Percentiles rank a stretch among this genome's conserved stretches.
phyloP scores from a whole-genome alignment of 2,329 filamentous ascomycete genomes.

The Colletotrichum navitas region DNA sequence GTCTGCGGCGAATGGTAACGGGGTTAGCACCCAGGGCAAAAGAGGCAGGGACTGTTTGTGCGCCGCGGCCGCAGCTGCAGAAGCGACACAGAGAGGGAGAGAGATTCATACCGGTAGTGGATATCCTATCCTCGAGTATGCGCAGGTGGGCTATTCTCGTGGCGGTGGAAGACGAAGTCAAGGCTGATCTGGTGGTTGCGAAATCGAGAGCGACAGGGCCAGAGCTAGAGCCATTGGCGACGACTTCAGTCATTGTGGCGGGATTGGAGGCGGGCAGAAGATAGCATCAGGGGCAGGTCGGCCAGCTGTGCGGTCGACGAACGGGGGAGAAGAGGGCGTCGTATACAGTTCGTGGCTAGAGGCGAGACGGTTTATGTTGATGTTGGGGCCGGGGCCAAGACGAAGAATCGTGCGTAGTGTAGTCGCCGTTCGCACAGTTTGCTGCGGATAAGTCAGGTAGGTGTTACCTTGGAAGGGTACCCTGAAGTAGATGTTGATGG shows the following conservation, averaged over 20 bases:
- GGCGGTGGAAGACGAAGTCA: conserved; percentile 73
- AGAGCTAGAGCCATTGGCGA: conserved; percentile 51
- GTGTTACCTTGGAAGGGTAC: conserved; percentile 12
- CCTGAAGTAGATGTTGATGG: conserved; percentile 5
- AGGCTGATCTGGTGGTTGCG: conserved; percentile 60
- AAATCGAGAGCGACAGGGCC: conserved; percentile 63
- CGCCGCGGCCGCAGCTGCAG: background rate
- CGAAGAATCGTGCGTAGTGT: background rate
- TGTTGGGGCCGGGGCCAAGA: background rate
- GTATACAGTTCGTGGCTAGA: conserved; percentile 1
- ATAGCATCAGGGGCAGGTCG: conserved; percentile 40
- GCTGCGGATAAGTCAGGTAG: background rate
- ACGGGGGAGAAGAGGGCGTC: conserved; percentile 7
- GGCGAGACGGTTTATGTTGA: background rate
- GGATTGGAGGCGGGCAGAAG: conserved; percentile 39
- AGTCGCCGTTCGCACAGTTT: conserved; percentile 23
- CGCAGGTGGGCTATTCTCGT: conserved; percentile 67
- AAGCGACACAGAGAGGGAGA: background rate
- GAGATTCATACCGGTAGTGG: conserved; percentile 62
- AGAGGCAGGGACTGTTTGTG: conserved; percentile 4
- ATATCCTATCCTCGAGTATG: conserved; percentile 68
- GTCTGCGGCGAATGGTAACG: conserved; percentile 50
- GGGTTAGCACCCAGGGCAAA: conserved; percentile 23
- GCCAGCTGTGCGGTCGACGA: conserved; percentile 33
- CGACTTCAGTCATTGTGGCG: conserved; percentile 64